Evolutionary conservation across 345 rosid species (phyloP).

Genomic region (Cardamine occulta): DNA sequence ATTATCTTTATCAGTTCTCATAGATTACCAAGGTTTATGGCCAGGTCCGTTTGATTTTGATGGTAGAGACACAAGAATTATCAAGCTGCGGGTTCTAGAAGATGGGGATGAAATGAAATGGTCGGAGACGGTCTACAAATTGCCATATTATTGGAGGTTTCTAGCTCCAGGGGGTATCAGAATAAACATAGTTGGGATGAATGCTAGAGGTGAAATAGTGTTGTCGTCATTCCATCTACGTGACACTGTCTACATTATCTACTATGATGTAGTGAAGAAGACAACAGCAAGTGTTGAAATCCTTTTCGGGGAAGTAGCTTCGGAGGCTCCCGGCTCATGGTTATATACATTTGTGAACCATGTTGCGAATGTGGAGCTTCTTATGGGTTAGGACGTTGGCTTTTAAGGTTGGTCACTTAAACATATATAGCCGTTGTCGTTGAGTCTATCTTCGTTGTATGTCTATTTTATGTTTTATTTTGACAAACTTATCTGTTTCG

Average conservation of each 20-base stretch:
- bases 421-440: too few relatives aligned
- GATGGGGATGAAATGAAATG: background rate
- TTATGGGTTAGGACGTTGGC: too few relatives aligned
- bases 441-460: too few relatives aligned
- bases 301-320: background rate
- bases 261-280: constrained; percentile 41
- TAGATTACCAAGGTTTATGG: background rate
- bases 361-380: background rate
- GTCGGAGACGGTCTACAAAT: background rate
- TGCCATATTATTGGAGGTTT: background rate
- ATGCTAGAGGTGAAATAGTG: background rate
- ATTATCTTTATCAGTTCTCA: background rate
- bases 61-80: background rate
- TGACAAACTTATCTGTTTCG: too few relatives aligned
- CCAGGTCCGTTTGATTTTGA: background rate
- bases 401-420: too few relatives aligned
- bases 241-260: background rate
- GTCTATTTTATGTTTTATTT: too few relatives aligned
- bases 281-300: constrained; percentile 52
- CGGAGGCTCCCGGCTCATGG: background rate
- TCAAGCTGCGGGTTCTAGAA: background rate
- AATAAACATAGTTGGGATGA: background rate
- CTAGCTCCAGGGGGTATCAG: background rate
- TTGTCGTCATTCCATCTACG: background rate
- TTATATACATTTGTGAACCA: background rate